Evolutionary conservation across 495 filamentous ascomycete genomes (phyloP), one percentile per base, ranked within the genome.

Genomic region (Parachaetomium inaequale): DNA sequence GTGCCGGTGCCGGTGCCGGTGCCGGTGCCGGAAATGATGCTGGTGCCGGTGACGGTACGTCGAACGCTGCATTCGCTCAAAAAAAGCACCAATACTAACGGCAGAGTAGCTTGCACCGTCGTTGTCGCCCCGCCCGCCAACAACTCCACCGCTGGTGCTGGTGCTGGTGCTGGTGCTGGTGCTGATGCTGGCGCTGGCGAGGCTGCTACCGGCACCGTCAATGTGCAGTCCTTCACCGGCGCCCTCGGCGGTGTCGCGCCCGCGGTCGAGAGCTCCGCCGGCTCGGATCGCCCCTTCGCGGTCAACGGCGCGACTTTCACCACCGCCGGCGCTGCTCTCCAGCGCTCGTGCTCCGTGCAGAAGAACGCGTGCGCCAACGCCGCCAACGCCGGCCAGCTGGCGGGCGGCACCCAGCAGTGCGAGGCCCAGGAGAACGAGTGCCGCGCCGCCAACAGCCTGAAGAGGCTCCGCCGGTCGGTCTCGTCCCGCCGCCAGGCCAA

Each of bases 161-260:
- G 6, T 47, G 31, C n/a, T 53, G 50, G 78, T 10, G 77, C 78
- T 34, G 55, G 26, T 40, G 51, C 60, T 17, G 64, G 38, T 25
- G 66, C 63, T 25, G 46, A 53, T 36, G 60, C 47, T 47, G 62
- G 53, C 50, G 58, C 70, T 47, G 65, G 76, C 62, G 56, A 42
- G 12, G 58, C 40, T 26, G 55, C 64, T 14, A 67, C 69, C 23
- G 72, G 69, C 23, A 68, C 63, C 26, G 68, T 71, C 65, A 79
- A 85, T 68, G 75, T 85, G 46, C 84, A 87, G 71, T 68, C 76
- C 55, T 87, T 85, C 78, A 80, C 75, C 52, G 82, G 82, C 50
- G 66, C 69, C 51, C 80, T 87, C 36, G 84, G 84, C 61, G 80
- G 81, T 12, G 63, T 76, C 7, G 66, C 82, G 4, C 79, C 83